Evolutionary conservation across 1,139 yeast genomes (phyloP).

Genomic region (Kodamaea fungicola): DNA sequence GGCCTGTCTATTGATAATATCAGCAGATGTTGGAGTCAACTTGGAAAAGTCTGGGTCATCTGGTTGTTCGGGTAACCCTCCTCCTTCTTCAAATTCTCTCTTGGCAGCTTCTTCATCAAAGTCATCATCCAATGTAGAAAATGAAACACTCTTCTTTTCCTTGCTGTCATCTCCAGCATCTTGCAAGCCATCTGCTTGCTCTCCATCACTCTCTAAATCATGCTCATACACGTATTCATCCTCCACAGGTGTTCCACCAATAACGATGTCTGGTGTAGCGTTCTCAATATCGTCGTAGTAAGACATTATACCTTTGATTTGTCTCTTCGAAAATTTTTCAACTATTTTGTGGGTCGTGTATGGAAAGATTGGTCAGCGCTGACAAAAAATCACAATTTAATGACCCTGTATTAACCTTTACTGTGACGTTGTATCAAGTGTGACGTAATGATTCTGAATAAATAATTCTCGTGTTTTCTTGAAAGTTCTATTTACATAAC

Average conservation of each 20-base stretch:
- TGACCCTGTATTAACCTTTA: no score
- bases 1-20: constrained; percentile 97
- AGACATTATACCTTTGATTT: constrained; percentile 27
- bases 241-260: constrained; percentile 62
- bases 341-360: constrained; percentile 7
- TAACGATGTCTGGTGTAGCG: constrained; percentile 80
- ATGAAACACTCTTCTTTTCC: constrained; percentile 76
- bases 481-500: neutral
- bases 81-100: constrained; percentile 94
- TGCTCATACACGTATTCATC: constrained; percentile 42
- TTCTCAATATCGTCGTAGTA: constrained; percentile 69
- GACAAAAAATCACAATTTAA: no score
- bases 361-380: neutral
- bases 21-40: constrained; percentile 87
- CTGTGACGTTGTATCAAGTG: no score
- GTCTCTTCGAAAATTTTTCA: constrained; percentile 16
- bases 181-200: constrained; percentile 38
- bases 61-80: constrained; percentile 97
- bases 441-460: neutral
- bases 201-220: constrained; percentile 48
- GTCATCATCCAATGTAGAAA: constrained; percentile 71
- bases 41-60: constrained; percentile 74
- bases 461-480: neutral
- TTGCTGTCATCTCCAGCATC: constrained; percentile 28
- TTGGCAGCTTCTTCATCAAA: constrained; percentile 64